A percentile compares a stretch with the other conserved stretches of the same genome.
Evolutionary conservation across 2,329 filamentous ascomycete genomes (phyloP).

Genomic region (Trichoderma pleuroti): DNA sequence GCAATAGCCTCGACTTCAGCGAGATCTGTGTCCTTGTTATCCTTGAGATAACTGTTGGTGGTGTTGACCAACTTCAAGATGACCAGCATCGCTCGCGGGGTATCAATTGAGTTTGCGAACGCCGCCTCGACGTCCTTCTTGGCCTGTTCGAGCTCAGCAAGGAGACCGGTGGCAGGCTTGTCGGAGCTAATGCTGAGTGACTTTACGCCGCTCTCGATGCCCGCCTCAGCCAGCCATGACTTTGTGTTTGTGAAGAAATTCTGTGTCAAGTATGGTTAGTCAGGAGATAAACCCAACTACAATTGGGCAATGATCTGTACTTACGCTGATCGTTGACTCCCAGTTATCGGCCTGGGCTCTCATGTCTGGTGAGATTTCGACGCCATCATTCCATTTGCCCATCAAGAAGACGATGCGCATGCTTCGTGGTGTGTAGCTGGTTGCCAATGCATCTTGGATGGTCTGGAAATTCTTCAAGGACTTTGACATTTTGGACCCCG

Average conservation of each 20-base stretch:
- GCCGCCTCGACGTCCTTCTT: slow-evolving; percentile 55
- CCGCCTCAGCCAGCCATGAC: slow-evolving; percentile 49
- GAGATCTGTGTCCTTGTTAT: slow-evolving; percentile 46
- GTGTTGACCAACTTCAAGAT: slow-evolving; percentile 75
- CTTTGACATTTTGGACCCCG: slow-evolving; percentile 94
- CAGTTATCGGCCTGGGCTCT: slow-evolving; percentile 69
- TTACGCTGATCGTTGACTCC: slow-evolving; percentile 71
- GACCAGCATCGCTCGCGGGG: slow-evolving; percentile 71
- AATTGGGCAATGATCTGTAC: slow-evolving; percentile 22
- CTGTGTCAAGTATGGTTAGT: slow-evolving; percentile 33
- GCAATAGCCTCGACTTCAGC: slow-evolving; percentile 56
- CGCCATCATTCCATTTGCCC: slow-evolving; percentile 83
- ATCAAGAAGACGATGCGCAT: slow-evolving; percentile 85
- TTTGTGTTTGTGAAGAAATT: slow-evolving; percentile 59
- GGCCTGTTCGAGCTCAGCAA: slow-evolving; percentile 48
- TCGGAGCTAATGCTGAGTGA: slow-evolving; percentile 38
- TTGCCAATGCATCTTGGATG: slow-evolving; percentile 74
- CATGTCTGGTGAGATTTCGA: slow-evolving; percentile 86
- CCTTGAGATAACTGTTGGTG: slow-evolving; percentile 61
- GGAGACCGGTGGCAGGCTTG: slow-evolving; percentile 32
- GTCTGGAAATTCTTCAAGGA: slow-evolving; percentile 94
- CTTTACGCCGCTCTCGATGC: slow-evolving; percentile 34
- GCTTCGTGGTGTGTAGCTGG: slow-evolving; percentile 69
- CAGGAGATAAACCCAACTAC: no score
- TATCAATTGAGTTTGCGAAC: slow-evolving; percentile 84